Percentiles rank a stretch among this genome's conserved stretches.
phyloP scores from a whole-genome alignment of 805 yeast genomes.

The Schizosaccharomyces lindneri region DNA sequence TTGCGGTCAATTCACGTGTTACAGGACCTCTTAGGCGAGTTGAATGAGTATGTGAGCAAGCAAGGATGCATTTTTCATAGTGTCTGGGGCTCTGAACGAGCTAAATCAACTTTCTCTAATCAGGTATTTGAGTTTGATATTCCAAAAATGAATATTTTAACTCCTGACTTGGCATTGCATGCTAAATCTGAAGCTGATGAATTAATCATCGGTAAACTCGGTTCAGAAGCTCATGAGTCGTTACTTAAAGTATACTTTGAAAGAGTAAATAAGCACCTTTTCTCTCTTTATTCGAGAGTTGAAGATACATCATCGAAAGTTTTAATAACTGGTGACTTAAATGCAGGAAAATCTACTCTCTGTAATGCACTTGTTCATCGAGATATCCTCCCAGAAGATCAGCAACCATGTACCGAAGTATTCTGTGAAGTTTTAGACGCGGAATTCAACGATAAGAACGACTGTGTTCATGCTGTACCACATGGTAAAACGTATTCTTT shows the following conservation, averaged over 20 bases:
- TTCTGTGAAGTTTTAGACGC: constrained; percentile 87
- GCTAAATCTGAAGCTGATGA: not conserved
- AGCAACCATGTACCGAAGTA: constrained; percentile 90
- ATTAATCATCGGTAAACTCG: not conserved
- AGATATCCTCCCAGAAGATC: constrained; percentile 74
- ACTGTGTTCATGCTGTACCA: constrained; percentile 82
- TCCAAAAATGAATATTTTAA: not conserved
- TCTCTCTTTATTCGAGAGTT: constrained; percentile 52
- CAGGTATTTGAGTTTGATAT: not conserved
- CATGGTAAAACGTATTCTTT: constrained; percentile 21
- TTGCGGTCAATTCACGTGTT: not conserved
- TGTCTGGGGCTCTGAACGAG: not conserved
- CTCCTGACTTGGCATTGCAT: not conserved
- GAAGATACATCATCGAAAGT: constrained; percentile 85
- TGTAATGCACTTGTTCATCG: constrained; percentile 73
- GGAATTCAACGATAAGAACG: constrained; percentile 42
- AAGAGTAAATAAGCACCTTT: constrained; percentile 22
- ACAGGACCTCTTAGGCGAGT: not conserved
- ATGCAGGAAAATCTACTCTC: constrained; percentile 87
- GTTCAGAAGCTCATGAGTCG: not conserved
- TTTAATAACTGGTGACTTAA: constrained; percentile 86
- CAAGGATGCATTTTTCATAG: not conserved
- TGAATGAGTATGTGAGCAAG: not conserved
- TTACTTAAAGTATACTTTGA: not conserved
- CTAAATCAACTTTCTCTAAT: not conserved